Conservation (phyloP, 139 green algal genomes). For the Pseudopediastrum boryanum region DNA sequence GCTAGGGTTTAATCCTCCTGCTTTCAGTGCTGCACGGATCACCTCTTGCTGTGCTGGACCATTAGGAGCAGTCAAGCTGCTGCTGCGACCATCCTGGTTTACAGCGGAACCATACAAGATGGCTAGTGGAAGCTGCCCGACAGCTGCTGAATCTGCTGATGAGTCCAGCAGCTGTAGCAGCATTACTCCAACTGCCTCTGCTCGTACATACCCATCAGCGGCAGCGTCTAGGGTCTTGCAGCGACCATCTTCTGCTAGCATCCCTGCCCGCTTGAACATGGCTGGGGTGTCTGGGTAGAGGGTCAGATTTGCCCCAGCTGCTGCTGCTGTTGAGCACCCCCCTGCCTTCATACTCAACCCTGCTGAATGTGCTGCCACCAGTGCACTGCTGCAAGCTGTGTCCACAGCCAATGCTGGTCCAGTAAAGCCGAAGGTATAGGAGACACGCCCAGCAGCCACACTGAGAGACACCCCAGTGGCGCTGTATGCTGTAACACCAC, state of each 20-base stretch:
- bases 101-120: conserved; percentile 47
- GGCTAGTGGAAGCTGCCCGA: conserved; percentile 19
- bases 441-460: conserved; percentile 75
- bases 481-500: conserved; percentile 40
- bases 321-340: background rate
- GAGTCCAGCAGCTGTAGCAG: background rate
- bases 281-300: conserved; percentile 61
- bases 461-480: conserved; percentile 71
- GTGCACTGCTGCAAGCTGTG: conserved; percentile 82
- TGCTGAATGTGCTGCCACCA: conserved; percentile 57
- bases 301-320: conserved; percentile 57
- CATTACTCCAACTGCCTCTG: conserved; percentile 32
- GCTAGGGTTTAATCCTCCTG: conserved; percentile 14
- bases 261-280: conserved; percentile 55
- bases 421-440: conserved; percentile 79
- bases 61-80: conserved; percentile 88
- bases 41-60: conserved; percentile 84
- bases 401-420: conserved; percentile 79
- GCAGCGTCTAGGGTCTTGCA: conserved; percentile 74
- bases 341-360: background rate
- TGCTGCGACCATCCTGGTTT: conserved; percentile 89
- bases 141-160: background rate
- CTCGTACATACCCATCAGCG: conserved; percentile 83
- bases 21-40: conserved; percentile 62
- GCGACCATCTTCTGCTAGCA: conserved; percentile 32